These are phyloP conservation scores for Tuber magnatum DNA, from an alignment of 495 filamentous ascomycete genomes.

Conservation along the genomic window DNA sequence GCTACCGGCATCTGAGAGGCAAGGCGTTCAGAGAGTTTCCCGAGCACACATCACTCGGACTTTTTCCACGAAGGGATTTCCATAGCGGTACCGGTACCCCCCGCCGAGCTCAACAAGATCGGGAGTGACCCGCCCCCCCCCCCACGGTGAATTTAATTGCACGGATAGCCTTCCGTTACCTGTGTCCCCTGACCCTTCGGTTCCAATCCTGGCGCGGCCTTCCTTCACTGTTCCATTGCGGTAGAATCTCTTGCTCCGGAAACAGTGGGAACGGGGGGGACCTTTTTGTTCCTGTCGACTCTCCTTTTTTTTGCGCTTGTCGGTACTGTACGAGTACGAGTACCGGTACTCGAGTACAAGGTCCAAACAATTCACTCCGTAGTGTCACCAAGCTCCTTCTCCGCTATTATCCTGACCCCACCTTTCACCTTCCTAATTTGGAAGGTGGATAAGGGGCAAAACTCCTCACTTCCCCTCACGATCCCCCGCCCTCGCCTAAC, in stretches of 20 bases:
- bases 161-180: neutral
- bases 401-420: too few species aligned
- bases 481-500: too few species aligned
- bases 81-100: neutral
- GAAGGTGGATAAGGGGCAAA: too few species aligned
- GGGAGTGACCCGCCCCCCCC: neutral
- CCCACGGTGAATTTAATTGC: slow-evolving; percentile 5
- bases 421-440: too few species aligned
- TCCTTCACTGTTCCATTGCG: slow-evolving; percentile 7
- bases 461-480: too few species aligned
- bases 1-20: neutral
- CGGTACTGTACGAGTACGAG: neutral
- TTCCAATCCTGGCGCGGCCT: slow-evolving; percentile 21
- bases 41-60: neutral
- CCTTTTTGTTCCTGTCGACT: neutral
- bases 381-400: too few species aligned
- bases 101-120: slow-evolving; percentile 1
- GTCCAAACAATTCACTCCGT: too few species aligned
- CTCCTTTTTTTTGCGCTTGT: neutral
- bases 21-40: neutral
- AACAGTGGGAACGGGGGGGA: neutral
- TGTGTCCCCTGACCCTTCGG: neutral
- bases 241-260: neutral
- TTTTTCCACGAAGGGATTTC: neutral
- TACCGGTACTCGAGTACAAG: too few species aligned